phyloP scores from a whole-genome alignment of 2,329 filamentous ascomycete species.

The Beauveria pseudobassiana region DNA sequence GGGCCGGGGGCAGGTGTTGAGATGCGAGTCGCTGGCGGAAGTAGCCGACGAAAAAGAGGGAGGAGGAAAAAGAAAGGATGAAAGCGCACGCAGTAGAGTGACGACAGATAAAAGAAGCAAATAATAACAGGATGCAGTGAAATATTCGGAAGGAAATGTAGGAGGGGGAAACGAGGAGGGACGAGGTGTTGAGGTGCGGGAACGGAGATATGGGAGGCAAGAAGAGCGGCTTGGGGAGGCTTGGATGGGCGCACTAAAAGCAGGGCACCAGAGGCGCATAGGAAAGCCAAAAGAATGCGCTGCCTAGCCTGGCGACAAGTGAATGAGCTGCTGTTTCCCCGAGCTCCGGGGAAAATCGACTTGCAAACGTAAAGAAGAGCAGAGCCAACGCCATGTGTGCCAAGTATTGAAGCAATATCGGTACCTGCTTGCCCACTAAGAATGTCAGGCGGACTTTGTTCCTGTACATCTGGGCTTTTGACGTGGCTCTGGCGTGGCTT shows the following conservation, averaged over 20 bases:
- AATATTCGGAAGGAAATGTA: neutral
- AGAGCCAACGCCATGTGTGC: neutral
- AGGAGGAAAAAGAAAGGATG: neutral
- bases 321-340: neutral
- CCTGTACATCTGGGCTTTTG: neutral
- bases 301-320: neutral
- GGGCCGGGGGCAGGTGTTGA: neutral
- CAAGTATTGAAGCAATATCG: neutral
- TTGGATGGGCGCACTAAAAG: neutral
- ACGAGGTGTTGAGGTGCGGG: constrained; percentile 11
- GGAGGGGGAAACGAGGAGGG: neutral
- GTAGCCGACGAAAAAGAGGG: neutral
- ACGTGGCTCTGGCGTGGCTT: neutral
- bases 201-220: constrained; percentile 6
- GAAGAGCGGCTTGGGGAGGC: neutral
- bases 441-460: neutral
- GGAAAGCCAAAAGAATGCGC: neutral
- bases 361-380: no score
- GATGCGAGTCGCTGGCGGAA: neutral
- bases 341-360: neutral
- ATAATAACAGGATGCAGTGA: neutral
- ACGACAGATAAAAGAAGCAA: neutral
- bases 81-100: neutral
- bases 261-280: neutral
- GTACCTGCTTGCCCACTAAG: neutral